Conservation (phyloP, 2,329 filamentous ascomycete genomes). For the Fusarium brevicatenulatum region DNA sequence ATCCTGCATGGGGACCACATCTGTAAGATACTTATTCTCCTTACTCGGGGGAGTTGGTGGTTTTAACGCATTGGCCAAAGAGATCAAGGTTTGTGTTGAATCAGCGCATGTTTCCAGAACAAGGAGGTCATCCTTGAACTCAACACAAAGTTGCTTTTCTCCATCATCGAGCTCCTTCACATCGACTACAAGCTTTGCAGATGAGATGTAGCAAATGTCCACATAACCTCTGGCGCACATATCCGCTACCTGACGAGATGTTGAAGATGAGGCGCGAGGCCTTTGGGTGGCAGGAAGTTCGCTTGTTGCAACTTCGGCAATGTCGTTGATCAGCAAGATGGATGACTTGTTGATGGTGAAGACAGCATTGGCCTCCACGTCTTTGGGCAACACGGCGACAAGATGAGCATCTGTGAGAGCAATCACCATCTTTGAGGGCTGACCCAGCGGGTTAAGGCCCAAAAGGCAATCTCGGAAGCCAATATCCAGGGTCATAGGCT, state of each 20-base stretch:
- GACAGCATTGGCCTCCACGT: conserved; percentile 70
- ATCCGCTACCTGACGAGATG: conserved; percentile 63
- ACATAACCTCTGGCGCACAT: conserved; percentile 79
- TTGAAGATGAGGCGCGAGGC: conserved; percentile 49
- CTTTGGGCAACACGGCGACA: conserved; percentile 72
- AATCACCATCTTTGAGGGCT: conserved; percentile 79
- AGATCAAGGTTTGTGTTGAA: conserved; percentile 91
- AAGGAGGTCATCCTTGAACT: conserved; percentile 85
- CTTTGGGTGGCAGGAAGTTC: conserved; percentile 26
- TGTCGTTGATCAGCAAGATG: conserved; percentile 83
- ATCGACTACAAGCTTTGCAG: conserved; percentile 75
- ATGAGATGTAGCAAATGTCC: conserved; percentile 86
- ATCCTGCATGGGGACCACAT: conserved; percentile 86
- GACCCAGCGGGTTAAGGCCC: conserved; percentile 82
- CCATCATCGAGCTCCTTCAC: conserved; percentile 64
- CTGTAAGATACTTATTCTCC: conserved; percentile 85
- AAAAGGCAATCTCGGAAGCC: conserved; percentile 82
- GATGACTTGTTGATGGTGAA: conserved; percentile 83
- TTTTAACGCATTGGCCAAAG: conserved; percentile 79
- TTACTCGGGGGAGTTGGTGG: conserved; percentile 86
- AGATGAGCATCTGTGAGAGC: conserved; percentile 82
- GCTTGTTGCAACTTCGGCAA: conserved; percentile 49
- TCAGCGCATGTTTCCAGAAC: conserved; percentile 96
- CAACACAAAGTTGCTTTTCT: conserved; percentile 77
- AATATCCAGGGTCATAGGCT: conserved; percentile 76